Base-by-base conservation (phyloP, 495 filamentous ascomycete species). In the Penicillium bialowiezense region DNA sequence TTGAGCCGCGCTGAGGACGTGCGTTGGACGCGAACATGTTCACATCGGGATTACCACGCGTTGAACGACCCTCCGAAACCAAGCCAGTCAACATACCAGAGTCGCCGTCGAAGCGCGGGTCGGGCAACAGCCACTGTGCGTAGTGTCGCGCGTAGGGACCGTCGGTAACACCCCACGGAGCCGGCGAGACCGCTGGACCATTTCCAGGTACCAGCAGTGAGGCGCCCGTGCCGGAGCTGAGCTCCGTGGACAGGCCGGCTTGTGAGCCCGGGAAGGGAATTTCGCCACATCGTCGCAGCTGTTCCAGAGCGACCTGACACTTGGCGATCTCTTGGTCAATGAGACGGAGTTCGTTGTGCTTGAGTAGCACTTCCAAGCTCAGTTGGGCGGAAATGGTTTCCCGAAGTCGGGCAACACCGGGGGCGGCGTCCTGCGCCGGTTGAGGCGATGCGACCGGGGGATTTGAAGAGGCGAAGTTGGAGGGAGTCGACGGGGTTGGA, bases 321-420 rank as follows among this genome's bases (percentile, higher is more conserved):
- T 95, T 96, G 56, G 90, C 91, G 51, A 97, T 81, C 68, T 97
- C 91, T 68, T 96, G 91, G 64, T 97, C 89, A 67, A 98, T 95
- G 48, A 96, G 76, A 13, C 90, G 88, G 20, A 97, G 71, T 71
- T 98, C 93, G 54, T 91, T 82, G 63, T 98, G 93, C 74, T 97
- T 98, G 56, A 96, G 69, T 46, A 97, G 72, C 34, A 97, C 91
- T 70, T 97, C 90, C 50, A 95, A 81, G 56, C 88, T 86, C 66
- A 98, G 84, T 67, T 97, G 89, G 33, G 86, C 79, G 56, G 90
- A 85, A 56, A 97, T 85, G 7, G 77, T 82, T 33, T 93, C 83
- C 55, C 81, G 84, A 44, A 89, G 72, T 35, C 49, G 58, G 32
- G 69, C 62, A 26, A 65, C 52, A 44, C 69, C 58, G 29, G 68